A percentile compares a stretch with the other conserved stretches of the same genome.
Conservation (phyloP, 2,329 filamentous ascomycete species). For the Paracamarosporium sp. region DNA sequence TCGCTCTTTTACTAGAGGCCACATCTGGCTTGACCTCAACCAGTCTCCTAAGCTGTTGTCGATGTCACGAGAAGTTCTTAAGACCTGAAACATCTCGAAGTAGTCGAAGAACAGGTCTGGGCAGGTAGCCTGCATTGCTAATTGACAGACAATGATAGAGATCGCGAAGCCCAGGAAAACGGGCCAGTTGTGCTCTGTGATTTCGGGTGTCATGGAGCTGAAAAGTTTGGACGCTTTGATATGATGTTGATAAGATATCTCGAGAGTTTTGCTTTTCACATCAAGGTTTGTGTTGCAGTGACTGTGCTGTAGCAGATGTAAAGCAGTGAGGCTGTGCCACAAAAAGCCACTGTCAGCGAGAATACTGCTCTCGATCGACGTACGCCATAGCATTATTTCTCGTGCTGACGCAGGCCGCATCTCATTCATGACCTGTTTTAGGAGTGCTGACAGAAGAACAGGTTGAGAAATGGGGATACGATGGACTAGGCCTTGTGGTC, state of each 20-base stretch:
- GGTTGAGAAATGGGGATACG: neutral
- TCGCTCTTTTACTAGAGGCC: neutral
- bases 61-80: neutral
- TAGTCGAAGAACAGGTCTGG: conserved; percentile 1
- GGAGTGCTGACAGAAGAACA: neutral
- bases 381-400: neutral
- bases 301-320: neutral
- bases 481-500: neutral
- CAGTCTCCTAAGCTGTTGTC: neutral
- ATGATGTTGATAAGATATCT: conserved; percentile 5
- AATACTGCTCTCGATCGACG: neutral
- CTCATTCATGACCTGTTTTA: neutral
- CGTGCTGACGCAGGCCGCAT: neutral
- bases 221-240: neutral
- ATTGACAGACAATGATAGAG: conserved; percentile 5
- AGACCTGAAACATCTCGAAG: neutral
- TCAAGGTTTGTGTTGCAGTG: neutral
- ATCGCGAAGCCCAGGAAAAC: neutral
- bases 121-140: conserved; percentile 5
- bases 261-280: neutral
- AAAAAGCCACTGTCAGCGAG: neutral
- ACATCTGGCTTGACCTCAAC: conserved; percentile 1
- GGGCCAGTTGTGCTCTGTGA: neutral
- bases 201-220: neutral
- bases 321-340: neutral